Conservation (phyloP, 2,329 filamentous ascomycete genomes). For the Drechslerella coelobrocha region DNA sequence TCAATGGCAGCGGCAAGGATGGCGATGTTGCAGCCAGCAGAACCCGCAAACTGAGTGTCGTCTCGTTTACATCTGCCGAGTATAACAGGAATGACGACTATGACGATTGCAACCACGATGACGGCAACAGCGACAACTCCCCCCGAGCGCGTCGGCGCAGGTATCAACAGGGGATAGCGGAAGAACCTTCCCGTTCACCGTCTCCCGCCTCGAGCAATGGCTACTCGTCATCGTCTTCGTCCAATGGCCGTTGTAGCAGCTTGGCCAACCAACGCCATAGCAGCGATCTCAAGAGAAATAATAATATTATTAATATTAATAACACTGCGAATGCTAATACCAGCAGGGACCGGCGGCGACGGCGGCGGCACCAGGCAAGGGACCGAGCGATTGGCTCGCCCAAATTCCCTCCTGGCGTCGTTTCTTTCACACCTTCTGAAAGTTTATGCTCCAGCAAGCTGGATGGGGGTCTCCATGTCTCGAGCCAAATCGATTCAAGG, state of each 20-base stretch:
- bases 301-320: neutral
- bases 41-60: constrained; percentile 43
- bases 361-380: constrained; percentile 13
- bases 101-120: neutral
- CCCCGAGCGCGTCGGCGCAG: neutral
- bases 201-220: constrained; percentile 18
- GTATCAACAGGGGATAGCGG: constrained; percentile 6
- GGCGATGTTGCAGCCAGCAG: constrained; percentile 5
- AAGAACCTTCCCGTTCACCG: constrained; percentile 10
- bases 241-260: constrained; percentile 7
- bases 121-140: neutral
- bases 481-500: constrained; percentile 28
- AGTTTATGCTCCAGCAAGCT: constrained; percentile 19
- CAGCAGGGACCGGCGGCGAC: constrained; percentile 28
- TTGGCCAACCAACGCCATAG: constrained; percentile 1
- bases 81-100: constrained; percentile 36
- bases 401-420: neutral
- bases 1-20: neutral
- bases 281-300: neutral
- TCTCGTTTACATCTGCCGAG: constrained; percentile 39
- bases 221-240: constrained; percentile 29
- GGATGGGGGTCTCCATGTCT: neutral
- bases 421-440: neutral
- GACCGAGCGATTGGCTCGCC: constrained; percentile 15
- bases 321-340: constrained; percentile 1